Base-by-base conservation (phyloP, 129 eudicot species). In the Glebionis coronaria region DNA sequence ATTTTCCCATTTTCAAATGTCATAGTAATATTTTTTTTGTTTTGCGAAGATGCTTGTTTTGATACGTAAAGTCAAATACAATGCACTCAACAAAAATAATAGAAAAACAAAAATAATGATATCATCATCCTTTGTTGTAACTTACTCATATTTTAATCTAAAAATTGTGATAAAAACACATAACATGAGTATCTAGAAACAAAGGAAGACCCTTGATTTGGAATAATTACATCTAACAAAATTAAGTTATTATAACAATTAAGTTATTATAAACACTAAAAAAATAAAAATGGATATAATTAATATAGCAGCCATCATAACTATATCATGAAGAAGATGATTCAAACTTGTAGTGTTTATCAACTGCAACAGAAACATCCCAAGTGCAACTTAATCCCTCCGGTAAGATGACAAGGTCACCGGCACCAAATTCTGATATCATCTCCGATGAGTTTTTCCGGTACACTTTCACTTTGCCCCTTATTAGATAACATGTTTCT, bases 341-440 rank as follows among this genome's bases (percentile, higher is more conserved):
- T 70, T 91, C 96, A 72, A 91, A 91, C 84, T 85, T 88, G 81
- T 91, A 91, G 88, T 83, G 93, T 61, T 91, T 88, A 63, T 91
- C 98, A 14, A 91, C 98, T 18, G 96, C 84, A 51, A 85, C 75
- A 19, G 96, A 85, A 18, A 88, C 96, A 75, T 91, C 98, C 96
- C 98, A 91, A 49, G 95, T 91, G 87, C 98, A 91, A 79, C 90
- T 88, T 4, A 88, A 80, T 16, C 98, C 98, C 63, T 88, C 88
- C 35, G 98, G 98, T 10, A 91, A 62, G 29, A 88, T 63, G 19
- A 91, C 96, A 10, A 91, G 83, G 68, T 91, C 98, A 15, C 98
- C 95, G 65, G 98, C 98, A 42, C 96, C 98, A 51, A 91, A 91
- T 75, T 91, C 98, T 49, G 84, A 87, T 44, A 78, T 78, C 31